phyloP scores from a whole-genome alignment of 148 eudicot species.

The Vaccinium myrtillus region DNA sequence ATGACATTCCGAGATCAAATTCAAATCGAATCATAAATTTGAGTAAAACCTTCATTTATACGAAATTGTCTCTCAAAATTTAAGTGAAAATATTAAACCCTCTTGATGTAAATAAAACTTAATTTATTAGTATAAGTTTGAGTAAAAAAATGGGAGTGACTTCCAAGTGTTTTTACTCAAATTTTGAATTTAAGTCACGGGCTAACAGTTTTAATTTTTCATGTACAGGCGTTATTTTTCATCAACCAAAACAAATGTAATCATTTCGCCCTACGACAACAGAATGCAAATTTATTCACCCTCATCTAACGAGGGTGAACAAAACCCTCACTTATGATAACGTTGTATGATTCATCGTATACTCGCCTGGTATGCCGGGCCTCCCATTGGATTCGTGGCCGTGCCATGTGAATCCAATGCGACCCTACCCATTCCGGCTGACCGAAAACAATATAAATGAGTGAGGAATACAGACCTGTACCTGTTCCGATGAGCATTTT shows the following conservation, averaged over 20 bases:
- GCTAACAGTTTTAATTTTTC: neutral
- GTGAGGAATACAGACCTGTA: neutral
- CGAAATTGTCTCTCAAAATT: neutral
- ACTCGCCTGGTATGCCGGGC: neutral
- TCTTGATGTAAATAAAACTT: neutral
- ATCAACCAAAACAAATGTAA: neutral
- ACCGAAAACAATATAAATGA: neutral
- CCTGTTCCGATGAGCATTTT: neutral
- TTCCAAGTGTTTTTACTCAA: neutral
- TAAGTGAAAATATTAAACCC: neutral
- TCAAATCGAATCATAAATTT: neutral
- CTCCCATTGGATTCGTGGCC: neutral
- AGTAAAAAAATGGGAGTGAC: neutral
- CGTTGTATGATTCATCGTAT: neutral
- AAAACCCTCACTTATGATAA: neutral
- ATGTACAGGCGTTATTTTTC: neutral
- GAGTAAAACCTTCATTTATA: neutral
- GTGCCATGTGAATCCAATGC: neutral
- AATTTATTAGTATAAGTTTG: too few relatives aligned
- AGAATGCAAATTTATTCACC: too few relatives aligned
- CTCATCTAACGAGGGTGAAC: too few relatives aligned
- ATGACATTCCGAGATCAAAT: neutral
- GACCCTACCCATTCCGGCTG: neutral
- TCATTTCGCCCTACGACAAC: neutral
- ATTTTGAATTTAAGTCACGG: neutral